phyloP scores from a whole-genome alignment of 2,329 filamentous ascomycete species.

The Fusarium floridanum region DNA sequence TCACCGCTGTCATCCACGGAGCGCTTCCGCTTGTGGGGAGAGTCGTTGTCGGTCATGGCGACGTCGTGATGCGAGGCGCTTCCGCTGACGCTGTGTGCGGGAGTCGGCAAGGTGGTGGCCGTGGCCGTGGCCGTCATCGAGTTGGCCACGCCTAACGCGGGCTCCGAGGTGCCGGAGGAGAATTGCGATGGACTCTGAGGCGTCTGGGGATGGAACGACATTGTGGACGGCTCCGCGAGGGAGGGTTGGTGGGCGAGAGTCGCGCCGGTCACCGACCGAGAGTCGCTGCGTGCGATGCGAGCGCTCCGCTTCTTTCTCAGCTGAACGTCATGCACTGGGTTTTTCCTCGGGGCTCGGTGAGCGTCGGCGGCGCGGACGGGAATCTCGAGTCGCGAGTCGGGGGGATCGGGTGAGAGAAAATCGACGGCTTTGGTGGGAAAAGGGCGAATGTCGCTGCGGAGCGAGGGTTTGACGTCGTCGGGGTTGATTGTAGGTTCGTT shows the following conservation, averaged over 20 bases:
- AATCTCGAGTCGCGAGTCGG: slow-evolving; percentile 19
- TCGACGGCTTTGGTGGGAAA: slow-evolving; percentile 33
- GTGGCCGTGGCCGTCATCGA: slow-evolving; percentile 65
- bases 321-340: slow-evolving; percentile 49
- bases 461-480: slow-evolving; percentile 44
- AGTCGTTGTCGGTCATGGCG: slow-evolving; percentile 66
- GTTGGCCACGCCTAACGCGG: slow-evolving; percentile 62
- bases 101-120: slow-evolving; percentile 70
- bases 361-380: slow-evolving; percentile 38
- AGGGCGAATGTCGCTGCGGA: slow-evolving; percentile 42
- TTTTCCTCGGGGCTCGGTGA: slow-evolving; percentile 43
- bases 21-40: slow-evolving; percentile 73
- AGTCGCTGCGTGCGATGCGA: slow-evolving; percentile 40
- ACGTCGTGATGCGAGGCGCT: slow-evolving; percentile 60
- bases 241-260: slow-evolving; percentile 48
- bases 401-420: slow-evolving; percentile 13
- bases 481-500: slow-evolving; percentile 42
- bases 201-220: slow-evolving; percentile 77
- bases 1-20: slow-evolving; percentile 67
- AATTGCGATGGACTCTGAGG: slow-evolving; percentile 76
- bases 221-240: slow-evolving; percentile 59
- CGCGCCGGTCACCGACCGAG: slow-evolving; percentile 51
- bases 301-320: slow-evolving; percentile 49
- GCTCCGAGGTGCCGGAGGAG: slow-evolving; percentile 68
- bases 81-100: slow-evolving; percentile 73